Base-by-base conservation (phyloP, 75 land plant genomes). In the Isoetes taiwanensis region DNA sequence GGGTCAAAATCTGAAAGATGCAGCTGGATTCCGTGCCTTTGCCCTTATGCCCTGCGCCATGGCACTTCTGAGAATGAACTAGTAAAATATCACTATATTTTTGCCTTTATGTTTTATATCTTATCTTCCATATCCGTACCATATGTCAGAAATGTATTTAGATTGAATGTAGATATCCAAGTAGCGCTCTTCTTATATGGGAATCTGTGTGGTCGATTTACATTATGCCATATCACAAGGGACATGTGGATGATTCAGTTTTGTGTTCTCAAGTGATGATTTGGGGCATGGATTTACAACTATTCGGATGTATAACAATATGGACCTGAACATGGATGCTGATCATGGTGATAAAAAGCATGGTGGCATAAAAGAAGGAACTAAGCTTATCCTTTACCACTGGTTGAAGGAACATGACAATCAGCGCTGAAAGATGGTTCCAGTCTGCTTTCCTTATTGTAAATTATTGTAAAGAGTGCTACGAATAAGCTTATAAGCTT, bases 301-400 rank as follows among this genome's bases (percentile, higher is more conserved):
- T 23, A 46, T 46, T 6, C 5, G 50, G 6, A 8, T 23, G 4
- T 46, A 46, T 23, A 46, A 46, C 50, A 46, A 46, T 23, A 46
- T 46, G 21, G n/a, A 46, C 5, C 50, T 46, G 21, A 46, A 46
- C 50, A 6, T 46, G 12, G 50, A 46, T 46, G 50, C 50, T n/a
- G 50, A 46, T 16, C 50, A 46, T n/a, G 50, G 50, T 46, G 50
- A 46, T 16, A 46, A 46, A 19, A 46, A 46, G 50, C 50, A 46
- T n/a, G 50, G 50, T 23, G 50, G 50, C 4, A 46, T 46, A 19
- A 46, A 46, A 23, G 50, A 46, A 46, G 50, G 50, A 8, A 46
- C 16, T n/a, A 46, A 46, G 50, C 50, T 46, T 23, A 46, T 46
- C 16, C 50, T 46, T 23, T 46, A 6, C 50, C 16, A 46, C 25